Conservation (phyloP, 371 early-diverging fungal genomes). For the Mucor piriformis region DNA sequence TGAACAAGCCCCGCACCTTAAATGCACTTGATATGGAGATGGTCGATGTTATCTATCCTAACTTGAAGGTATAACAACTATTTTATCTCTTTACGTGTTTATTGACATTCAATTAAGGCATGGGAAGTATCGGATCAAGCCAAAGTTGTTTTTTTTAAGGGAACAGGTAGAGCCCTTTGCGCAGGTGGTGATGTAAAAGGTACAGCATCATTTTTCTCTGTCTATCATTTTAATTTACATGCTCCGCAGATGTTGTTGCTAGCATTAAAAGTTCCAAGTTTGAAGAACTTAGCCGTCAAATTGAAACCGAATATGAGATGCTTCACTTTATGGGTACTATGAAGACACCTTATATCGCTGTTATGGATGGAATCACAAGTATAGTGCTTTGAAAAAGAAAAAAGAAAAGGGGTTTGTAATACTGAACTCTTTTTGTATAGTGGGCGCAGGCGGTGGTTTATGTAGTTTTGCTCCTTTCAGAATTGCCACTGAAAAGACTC, state of each 20-base stretch:
- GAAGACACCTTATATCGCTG: conserved; percentile 80
- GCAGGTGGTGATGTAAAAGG: conserved; percentile 95
- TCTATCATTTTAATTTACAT: no score
- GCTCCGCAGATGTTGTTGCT: conserved; percentile 15
- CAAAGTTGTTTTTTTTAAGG: conserved; percentile 81
- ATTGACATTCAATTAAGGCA: conserved; percentile 46
- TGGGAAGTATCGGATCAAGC: conserved; percentile 77
- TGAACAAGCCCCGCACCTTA: conserved; percentile 83
- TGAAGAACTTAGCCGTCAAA: conserved; percentile 6
- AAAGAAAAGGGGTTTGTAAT: no score
- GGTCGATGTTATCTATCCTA: conserved; percentile 77
- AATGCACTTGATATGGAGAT: conserved; percentile 87
- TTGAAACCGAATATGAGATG: conserved; percentile 78
- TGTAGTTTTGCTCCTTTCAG: conserved; percentile 90
- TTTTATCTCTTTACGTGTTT: background rate
- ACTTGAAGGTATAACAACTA: conserved; percentile 59
- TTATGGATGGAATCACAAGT: conserved; percentile 91
- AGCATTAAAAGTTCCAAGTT: conserved; percentile 1
- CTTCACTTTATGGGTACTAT: conserved; percentile 86
- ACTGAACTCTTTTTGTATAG: conserved; percentile 34
- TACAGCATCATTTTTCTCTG: conserved; percentile 24
- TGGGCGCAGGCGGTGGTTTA: conserved; percentile 96
- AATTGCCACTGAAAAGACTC: conserved; percentile 92
- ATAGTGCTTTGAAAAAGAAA: background rate
- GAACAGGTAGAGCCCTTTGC: conserved; percentile 84